phyloP scores from a whole-genome alignment of 2,329 filamentous ascomycete genomes.

The Tolypocladium ophioglossoides region DNA sequence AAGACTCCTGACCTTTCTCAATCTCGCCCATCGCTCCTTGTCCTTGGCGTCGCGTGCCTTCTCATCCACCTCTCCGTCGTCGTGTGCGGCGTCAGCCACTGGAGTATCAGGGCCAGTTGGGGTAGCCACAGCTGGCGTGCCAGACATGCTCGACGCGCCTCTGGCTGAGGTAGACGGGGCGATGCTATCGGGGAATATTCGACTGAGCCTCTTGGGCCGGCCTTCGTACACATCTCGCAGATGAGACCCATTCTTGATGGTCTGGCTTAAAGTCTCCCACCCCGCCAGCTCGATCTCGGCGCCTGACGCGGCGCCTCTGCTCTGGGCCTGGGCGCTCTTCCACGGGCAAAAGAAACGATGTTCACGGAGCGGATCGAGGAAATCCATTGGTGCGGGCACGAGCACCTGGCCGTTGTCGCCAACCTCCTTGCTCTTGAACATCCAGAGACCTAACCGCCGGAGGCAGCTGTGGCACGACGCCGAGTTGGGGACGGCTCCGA shows the following conservation, averaged over 20 bases:
- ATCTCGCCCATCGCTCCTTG: slow-evolving; percentile 61
- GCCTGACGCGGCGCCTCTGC: slow-evolving; percentile 21
- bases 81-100: slow-evolving; percentile 2
- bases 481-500: slow-evolving; percentile 57
- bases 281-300: slow-evolving; percentile 31
- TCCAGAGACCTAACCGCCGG: slow-evolving; percentile 82
- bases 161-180: not conserved
- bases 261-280: slow-evolving; percentile 44
- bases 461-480: slow-evolving; percentile 79
- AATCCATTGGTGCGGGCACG: slow-evolving; percentile 50
- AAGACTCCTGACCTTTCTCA: slow-evolving; percentile 60
- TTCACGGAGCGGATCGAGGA: slow-evolving; percentile 58
- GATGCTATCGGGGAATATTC: not conserved
- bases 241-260: slow-evolving; percentile 48
- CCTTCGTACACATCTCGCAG: slow-evolving; percentile 30
- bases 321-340: slow-evolving; percentile 56
- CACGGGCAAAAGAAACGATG: slow-evolving; percentile 81
- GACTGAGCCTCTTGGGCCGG: slow-evolving; percentile 14
- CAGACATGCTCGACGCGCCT: not conserved
- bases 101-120: slow-evolving; percentile 4
- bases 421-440: slow-evolving; percentile 71
- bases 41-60: slow-evolving; percentile 46
- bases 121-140: slow-evolving; percentile 8
- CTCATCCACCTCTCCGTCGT: slow-evolving; percentile 26
- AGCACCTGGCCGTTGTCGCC: slow-evolving; percentile 41